phyloP scores from a whole-genome alignment of 768 basidiomycete genomes.

The Mycena indigotica region DNA sequence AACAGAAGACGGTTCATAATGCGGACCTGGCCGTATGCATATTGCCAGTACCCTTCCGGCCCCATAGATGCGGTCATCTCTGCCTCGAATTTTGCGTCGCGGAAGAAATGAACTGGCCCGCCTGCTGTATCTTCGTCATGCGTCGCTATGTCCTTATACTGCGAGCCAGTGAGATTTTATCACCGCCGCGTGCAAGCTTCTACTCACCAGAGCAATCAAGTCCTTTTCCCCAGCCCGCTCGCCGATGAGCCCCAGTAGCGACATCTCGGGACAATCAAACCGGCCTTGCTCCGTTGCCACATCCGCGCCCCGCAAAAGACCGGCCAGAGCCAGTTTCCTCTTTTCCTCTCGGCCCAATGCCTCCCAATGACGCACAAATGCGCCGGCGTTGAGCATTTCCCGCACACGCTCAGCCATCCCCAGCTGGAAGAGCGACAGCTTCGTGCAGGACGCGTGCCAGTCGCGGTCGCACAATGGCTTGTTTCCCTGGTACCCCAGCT shows the following conservation, averaged over 20 bases:
- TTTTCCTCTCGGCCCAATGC: neutral
- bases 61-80: neutral
- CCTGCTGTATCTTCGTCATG: neutral
- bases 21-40: neutral
- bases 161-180: neutral
- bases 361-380: neutral
- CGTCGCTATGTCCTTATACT: neutral
- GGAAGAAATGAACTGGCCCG: neutral
- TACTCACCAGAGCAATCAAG: neutral
- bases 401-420: neutral
- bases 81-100: neutral
- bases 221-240: neutral
- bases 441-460: neutral
- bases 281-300: neutral
- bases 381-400: neutral
- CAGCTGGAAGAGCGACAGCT: neutral
- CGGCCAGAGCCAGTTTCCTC: neutral
- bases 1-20: neutral
- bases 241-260: neutral
- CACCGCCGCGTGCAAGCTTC: neutral
- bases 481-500: neutral
- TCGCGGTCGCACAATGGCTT: neutral
- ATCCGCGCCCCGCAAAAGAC: neutral
- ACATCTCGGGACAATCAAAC: neutral
- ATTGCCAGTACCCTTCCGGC: neutral